Evolutionary conservation across 108 stramenopile genomes (phyloP).

Genomic region (Skeletonema marinoi): DNA sequence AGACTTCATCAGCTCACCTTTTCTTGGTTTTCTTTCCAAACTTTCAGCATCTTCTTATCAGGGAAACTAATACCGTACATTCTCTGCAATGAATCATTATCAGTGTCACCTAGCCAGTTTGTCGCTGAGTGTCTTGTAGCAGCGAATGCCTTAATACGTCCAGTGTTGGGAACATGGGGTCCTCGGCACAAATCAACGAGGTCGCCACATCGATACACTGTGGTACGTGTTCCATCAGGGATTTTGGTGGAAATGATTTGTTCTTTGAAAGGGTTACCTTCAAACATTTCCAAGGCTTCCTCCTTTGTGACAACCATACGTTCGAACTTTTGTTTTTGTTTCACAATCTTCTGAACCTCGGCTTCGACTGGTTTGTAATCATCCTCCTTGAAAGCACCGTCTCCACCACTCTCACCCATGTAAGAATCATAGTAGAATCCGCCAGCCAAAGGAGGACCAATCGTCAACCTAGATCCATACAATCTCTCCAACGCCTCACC

Average conservation of each 20-base stretch:
- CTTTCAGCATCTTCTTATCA: conserved; percentile 96
- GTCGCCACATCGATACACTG: conserved; percentile 97
- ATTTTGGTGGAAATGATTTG: conserved; percentile 94
- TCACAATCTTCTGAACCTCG: conserved; percentile 87
- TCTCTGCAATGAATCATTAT: conserved; percentile 97
- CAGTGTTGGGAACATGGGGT: conserved; percentile 95
- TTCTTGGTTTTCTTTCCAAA: conserved; percentile 93
- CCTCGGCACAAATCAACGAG: conserved; percentile 99
- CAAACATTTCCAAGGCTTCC: conserved; percentile 95
- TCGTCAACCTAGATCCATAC: conserved; percentile 93
- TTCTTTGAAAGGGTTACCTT: conserved; percentile 97
- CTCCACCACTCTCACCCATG: conserved; percentile 80
- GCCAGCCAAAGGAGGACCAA: conserved; percentile 94
- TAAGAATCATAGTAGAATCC: conserved; percentile 99
- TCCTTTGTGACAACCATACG: conserved; percentile 98
- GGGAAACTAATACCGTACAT: conserved; percentile 99
- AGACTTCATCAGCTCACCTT: conserved; percentile 63
- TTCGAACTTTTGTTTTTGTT: conserved; percentile 97
- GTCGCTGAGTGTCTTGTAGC: conserved; percentile 90
- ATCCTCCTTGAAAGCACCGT: conserved; percentile 83
- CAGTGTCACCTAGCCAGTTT: conserved; percentile 97
- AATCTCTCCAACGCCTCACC: conserved; percentile 96
- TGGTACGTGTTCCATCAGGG: conserved; percentile 94
- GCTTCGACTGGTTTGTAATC: conserved; percentile 87
- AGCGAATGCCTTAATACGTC: conserved; percentile 95